Conservation (phyloP, 805 yeast species). For the Sugiyamaella smithiae region DNA sequence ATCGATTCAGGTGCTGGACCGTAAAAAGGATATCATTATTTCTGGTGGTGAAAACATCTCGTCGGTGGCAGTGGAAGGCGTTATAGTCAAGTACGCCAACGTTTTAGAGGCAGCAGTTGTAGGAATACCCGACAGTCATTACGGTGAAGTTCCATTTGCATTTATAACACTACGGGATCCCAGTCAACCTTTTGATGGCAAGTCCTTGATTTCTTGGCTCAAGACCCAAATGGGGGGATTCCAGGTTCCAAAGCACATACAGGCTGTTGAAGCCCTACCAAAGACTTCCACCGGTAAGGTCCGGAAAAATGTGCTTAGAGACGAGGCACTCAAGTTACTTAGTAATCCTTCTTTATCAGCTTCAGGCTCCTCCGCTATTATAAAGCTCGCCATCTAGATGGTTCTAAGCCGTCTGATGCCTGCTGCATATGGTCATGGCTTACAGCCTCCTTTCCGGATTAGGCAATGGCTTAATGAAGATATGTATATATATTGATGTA, state of each 20-base stretch:
- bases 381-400: neutral
- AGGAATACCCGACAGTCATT: slow-evolving; percentile 32
- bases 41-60: slow-evolving; percentile 40
- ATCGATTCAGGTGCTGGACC: slow-evolving; percentile 33
- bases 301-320: slow-evolving; percentile 34
- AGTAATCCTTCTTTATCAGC: neutral
- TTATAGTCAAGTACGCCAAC: slow-evolving; percentile 27
- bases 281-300: slow-evolving; percentile 39
- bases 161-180: slow-evolving; percentile 27
- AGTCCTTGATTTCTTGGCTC: slow-evolving; percentile 26
- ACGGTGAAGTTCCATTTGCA: slow-evolving; percentile 37
- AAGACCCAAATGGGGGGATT: slow-evolving; percentile 32
- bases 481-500: too few species aligned
- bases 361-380: neutral
- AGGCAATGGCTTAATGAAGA: too few species aligned
- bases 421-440: too few species aligned
- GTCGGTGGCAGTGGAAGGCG: slow-evolving; percentile 34
- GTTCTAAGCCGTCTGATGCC: too few species aligned
- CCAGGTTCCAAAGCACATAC: slow-evolving; percentile 33
- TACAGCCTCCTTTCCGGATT: too few species aligned
- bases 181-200: slow-evolving; percentile 14
- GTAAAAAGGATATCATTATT: slow-evolving; percentile 38
- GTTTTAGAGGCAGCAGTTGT: slow-evolving; percentile 36
- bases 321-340: slow-evolving; percentile 13
- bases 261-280: slow-evolving; percentile 31